These are phyloP conservation scores for Cymodocea nodosa DNA, from an alignment of 116 monocot species.

Conservation along the genomic window DNA sequence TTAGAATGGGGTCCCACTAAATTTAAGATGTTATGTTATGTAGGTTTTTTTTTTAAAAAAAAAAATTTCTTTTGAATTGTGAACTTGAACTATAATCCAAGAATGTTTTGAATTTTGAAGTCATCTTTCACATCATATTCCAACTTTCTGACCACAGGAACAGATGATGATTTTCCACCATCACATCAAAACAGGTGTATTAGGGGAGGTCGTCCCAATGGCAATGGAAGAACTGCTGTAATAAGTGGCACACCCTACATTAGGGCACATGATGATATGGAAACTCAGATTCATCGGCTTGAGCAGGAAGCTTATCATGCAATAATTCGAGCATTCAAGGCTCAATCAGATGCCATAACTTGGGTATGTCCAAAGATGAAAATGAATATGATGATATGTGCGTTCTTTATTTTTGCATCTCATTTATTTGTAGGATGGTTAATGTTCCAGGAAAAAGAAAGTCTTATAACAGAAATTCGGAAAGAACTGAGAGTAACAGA, in stretches of 20 bases:
- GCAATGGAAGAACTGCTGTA: constrained; percentile 46
- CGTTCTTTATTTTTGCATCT: background rate
- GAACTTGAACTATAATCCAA: no score
- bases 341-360: constrained; percentile 86
- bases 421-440: background rate
- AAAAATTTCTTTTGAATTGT: no score
- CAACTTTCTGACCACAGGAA: constrained; percentile 30
- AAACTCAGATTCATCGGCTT: constrained; percentile 58
- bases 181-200: constrained; percentile 49
- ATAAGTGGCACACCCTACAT: constrained; percentile 31
- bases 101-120: no score
- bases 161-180: constrained; percentile 78
- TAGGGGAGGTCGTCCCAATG: constrained; percentile 35
- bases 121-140: background rate
- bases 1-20: no score
- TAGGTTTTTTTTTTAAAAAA: no score
- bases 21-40: no score
- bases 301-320: constrained; percentile 89
- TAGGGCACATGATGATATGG: constrained; percentile 50
- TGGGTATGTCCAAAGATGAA: constrained; percentile 46
- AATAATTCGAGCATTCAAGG: constrained; percentile 89
- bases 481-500: constrained; percentile 90
- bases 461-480: constrained; percentile 80
- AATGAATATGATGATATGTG: background rate
- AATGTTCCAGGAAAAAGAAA: constrained; percentile 75